phyloP scores from a whole-genome alignment of 495 filamentous ascomycete genomes.

The Penicillium diatomitis region DNA sequence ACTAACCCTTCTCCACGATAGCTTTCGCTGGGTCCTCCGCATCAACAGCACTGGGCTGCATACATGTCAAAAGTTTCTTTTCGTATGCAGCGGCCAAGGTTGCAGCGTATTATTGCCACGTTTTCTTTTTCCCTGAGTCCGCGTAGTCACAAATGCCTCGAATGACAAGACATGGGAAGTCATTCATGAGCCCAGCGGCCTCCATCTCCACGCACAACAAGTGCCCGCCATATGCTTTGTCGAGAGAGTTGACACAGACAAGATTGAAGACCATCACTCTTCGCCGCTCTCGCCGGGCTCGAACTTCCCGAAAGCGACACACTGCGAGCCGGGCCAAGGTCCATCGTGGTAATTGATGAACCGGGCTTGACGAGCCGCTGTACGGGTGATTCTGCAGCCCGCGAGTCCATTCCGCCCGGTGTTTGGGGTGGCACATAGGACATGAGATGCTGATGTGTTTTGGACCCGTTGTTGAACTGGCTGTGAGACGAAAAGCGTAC shows the following conservation, averaged over 20 bases:
- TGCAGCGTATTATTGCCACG: no score
- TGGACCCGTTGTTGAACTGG: constrained; percentile 11
- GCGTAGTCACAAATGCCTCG: neutral
- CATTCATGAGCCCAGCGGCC: neutral
- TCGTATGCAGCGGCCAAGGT: no score
- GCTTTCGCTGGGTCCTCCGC: constrained; percentile 1
- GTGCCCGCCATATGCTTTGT: no score
- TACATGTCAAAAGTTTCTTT: constrained; percentile 22
- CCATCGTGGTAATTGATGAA: constrained; percentile 5
- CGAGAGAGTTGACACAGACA: constrained; percentile 95
- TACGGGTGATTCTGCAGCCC: constrained; percentile 5
- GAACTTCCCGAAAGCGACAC: constrained; percentile 26
- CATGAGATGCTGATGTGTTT: constrained; percentile 23
- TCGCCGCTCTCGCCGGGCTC: constrained; percentile 26
- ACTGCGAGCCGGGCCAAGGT: constrained; percentile 11
- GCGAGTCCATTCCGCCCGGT: no score
- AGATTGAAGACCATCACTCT: constrained; percentile 44
- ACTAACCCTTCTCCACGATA: constrained; percentile 4
- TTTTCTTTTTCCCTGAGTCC: no score
- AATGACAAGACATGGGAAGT: neutral
- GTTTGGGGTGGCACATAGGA: constrained; percentile 20
- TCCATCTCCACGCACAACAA: neutral
- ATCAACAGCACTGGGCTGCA: constrained; percentile 3
- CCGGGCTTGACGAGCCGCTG: constrained; percentile 2
- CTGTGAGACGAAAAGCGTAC: constrained; percentile 17